Percentiles rank a stretch among this genome's conserved stretches.
These are phyloP conservation scores for Cercospora sesami DNA, from an alignment of 2,329 filamentous ascomycete genomes.

Conservation along the genomic window DNA sequence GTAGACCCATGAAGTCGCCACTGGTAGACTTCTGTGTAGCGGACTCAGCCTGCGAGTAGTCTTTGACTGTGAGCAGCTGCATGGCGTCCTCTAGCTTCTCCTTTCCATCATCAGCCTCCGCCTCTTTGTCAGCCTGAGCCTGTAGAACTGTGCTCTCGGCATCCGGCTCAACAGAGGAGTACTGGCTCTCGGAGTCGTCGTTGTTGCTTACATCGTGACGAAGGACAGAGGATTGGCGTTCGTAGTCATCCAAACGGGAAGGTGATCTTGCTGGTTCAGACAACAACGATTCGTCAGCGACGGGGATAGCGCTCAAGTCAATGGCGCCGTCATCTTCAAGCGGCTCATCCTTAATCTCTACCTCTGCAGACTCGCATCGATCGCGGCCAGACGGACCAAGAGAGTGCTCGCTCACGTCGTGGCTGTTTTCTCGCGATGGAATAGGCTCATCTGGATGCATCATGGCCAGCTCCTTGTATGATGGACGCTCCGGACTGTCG, in stretches of 20 bases:
- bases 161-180: conserved; percentile 48
- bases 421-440: conserved; percentile 72
- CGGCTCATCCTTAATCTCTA: conserved; percentile 67
- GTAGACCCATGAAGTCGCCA: conserved; percentile 36
- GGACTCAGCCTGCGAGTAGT: conserved; percentile 36
- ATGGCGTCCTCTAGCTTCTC: conserved; percentile 39
- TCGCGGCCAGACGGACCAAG: conserved; percentile 40
- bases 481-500: conserved; percentile 28
- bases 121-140: conserved; percentile 13
- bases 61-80: conserved; percentile 38
- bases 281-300: conserved; percentile 50
- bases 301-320: conserved; percentile 66
- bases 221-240: conserved; percentile 55
- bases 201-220: conserved; percentile 52
- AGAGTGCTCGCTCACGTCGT: conserved; percentile 32
- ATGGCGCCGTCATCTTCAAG: conserved; percentile 58
- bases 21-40: conserved; percentile 22
- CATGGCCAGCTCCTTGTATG: conserved; percentile 51
- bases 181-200: conserved; percentile 58
- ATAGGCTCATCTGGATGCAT: conserved; percentile 88
- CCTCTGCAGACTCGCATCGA: conserved; percentile 62
- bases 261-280: conserved; percentile 50
- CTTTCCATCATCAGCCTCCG: conserved; percentile 31
- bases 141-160: conserved; percentile 37
- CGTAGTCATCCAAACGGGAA: conserved; percentile 46